phyloP scores from a whole-genome alignment of 345 rosid genomes.

The Arabis alpina region DNA sequence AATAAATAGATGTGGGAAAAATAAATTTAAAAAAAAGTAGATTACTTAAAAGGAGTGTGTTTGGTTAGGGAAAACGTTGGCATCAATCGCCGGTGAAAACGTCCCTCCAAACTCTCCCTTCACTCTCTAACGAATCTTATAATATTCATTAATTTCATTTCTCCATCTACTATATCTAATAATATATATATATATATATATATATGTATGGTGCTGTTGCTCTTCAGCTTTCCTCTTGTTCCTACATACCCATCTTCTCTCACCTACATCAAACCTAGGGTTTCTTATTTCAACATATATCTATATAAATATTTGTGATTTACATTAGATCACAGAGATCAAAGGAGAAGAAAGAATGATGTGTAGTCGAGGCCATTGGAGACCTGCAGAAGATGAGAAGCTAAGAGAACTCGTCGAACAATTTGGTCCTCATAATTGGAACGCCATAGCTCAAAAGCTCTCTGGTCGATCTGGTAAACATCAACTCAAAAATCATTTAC shows the following conservation, averaged over 20 bases:
- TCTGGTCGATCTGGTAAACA: constrained; percentile 85
- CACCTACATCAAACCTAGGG: constrained; percentile 45
- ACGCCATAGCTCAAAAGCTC: constrained; percentile 83
- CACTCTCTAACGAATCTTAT: constrained; percentile 62
- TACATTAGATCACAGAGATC: constrained; percentile 9
- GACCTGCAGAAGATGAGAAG: constrained; percentile 76
- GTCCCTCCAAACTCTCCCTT: constrained; percentile 54
- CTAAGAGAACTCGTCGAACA: constrained; percentile 77
- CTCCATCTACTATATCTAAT: background rate
- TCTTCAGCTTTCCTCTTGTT: constrained; percentile 48
- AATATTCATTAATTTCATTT: constrained; percentile 5
- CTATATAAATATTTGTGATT: background rate
- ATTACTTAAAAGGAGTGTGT: constrained; percentile 55
- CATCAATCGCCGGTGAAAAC: constrained; percentile 58
- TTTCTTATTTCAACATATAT: constrained; percentile 32
- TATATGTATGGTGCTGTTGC: constrained; percentile 40
- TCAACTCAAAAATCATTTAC: background rate
- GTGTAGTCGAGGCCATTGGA: constrained; percentile 79
- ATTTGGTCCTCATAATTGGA: constrained; percentile 96
- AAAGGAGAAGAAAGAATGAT: constrained; percentile 39
- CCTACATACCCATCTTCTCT: constrained; percentile 42
- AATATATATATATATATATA: background rate
- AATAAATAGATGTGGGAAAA: constrained; percentile 18
- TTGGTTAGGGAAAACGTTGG: constrained; percentile 79
- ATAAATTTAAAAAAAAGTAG: constrained; percentile 16